Evolutionary conservation across 202 grass and related monocot species (phyloP).

Genomic region (Panicum virgatum): DNA sequence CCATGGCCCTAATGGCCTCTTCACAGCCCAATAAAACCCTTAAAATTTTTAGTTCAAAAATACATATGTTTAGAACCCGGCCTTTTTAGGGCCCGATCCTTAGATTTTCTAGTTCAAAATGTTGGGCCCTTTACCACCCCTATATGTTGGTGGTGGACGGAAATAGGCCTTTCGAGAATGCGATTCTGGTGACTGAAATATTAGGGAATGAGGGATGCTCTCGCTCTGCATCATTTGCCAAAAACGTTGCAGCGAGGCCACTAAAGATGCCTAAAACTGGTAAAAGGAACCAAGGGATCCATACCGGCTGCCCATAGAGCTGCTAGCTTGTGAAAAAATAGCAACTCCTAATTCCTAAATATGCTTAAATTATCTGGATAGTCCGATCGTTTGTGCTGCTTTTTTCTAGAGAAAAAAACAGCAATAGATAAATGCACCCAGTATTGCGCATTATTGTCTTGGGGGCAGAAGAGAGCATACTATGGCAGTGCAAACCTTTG

Average conservation of each 20-base stretch:
- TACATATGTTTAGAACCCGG: too few species aligned
- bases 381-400: not conserved
- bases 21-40: too few species aligned
- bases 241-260: not conserved
- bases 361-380: not conserved
- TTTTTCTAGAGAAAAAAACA: not conserved
- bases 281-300: not conserved
- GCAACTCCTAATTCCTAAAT: too few species aligned
- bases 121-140: too few species aligned
- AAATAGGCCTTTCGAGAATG: not conserved
- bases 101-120: too few species aligned
- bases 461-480: too few species aligned
- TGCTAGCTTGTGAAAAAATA: not conserved
- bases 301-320: too few species aligned
- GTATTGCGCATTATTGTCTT: not conserved
- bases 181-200: not conserved
- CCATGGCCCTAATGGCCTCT: too few species aligned
- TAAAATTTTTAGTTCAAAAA: too few species aligned
- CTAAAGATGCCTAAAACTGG: not conserved
- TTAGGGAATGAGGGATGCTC: not conserved
- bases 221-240: not conserved
- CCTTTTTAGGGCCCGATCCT: too few species aligned
- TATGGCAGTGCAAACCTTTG: too few species aligned
- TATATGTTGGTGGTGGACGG: constrained; percentile 3
- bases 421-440: not conserved